These are phyloP conservation scores for Cronartium quercuum DNA, from an alignment of 1,284 basidiomycete species.

Conservation along the genomic window DNA sequence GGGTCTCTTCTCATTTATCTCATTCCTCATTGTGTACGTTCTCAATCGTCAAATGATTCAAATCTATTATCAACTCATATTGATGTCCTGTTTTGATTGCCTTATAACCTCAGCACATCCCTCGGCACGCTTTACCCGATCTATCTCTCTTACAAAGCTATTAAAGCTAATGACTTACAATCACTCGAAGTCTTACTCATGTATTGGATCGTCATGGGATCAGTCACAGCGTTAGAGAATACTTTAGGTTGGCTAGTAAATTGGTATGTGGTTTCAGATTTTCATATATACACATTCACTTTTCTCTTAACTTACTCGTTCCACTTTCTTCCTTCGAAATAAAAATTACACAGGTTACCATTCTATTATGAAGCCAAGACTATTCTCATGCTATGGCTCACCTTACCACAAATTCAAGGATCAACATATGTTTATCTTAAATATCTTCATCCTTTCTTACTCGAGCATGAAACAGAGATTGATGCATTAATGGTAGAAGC, in stretches of 20 bases:
- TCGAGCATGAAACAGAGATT: constrained; percentile 35
- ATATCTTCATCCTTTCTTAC: constrained; percentile 34
- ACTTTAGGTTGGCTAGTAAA: constrained; percentile 36
- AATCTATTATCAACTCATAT: background rate
- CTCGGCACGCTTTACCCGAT: constrained; percentile 37
- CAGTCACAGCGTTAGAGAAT: constrained; percentile 14
- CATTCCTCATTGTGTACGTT: constrained; percentile 31
- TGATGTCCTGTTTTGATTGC: background rate
- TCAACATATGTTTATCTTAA: constrained; percentile 36
- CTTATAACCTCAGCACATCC: background rate
- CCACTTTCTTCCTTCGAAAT: background rate
- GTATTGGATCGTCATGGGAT: constrained; percentile 39
- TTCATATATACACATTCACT: background rate
- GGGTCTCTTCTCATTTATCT: constrained; percentile 29
- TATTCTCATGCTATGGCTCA: constrained; percentile 32
- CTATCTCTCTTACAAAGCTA: constrained; percentile 39
- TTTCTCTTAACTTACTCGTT: background rate
- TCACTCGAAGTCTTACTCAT: constrained; percentile 34
- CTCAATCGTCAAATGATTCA: background rate
- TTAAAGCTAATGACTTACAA: constrained; percentile 36
- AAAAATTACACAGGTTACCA: constrained; percentile 14
- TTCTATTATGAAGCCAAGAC: constrained; percentile 35
- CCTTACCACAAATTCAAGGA: constrained; percentile 38
- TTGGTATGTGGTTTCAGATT: constrained; percentile 12
- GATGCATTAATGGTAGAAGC: constrained; percentile 29